phyloP scores from a whole-genome alignment of 2,329 filamentous ascomycete species.

The Parafenestella ontariensis region DNA sequence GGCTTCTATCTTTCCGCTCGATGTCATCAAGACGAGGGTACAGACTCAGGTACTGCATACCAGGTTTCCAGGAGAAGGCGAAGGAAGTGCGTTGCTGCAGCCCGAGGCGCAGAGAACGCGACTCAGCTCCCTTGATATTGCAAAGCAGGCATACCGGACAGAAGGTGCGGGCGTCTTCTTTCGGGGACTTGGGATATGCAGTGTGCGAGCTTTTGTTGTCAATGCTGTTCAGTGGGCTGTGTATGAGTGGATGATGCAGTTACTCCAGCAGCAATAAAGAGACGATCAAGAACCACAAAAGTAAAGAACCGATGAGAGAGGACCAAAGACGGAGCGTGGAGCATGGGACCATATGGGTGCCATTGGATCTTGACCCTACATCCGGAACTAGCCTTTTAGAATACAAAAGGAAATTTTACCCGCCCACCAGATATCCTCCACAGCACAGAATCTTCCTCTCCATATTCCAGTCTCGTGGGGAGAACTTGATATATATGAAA shows the following conservation, averaged over 20 bases:
- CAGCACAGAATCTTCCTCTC: slow-evolving; percentile 20
- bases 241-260: slow-evolving; percentile 84
- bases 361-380: slow-evolving; percentile 13
- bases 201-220: slow-evolving; percentile 84
- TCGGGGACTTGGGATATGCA: slow-evolving; percentile 81
- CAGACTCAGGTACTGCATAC: slow-evolving; percentile 68
- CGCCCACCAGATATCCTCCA: slow-evolving; percentile 20
- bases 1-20: slow-evolving; percentile 88
- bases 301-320: neutral
- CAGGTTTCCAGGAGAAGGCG: slow-evolving; percentile 9
- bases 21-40: slow-evolving; percentile 91
- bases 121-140: slow-evolving; percentile 67
- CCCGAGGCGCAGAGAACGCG: slow-evolving; percentile 33
- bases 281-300: neutral
- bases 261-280: slow-evolving; percentile 29
- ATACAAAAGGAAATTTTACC: slow-evolving; percentile 44
- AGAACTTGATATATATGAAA: slow-evolving; percentile 24
- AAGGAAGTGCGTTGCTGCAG: slow-evolving; percentile 31
- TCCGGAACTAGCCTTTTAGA: slow-evolving; percentile 39
- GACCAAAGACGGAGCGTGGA: too few species aligned
- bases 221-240: slow-evolving; percentile 93
- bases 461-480: slow-evolving; percentile 23
- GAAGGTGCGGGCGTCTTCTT: slow-evolving; percentile 82
- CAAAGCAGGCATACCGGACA: slow-evolving; percentile 70
- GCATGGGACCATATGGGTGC: slow-evolving; percentile 1